Percentiles rank a stretch among this genome's conserved stretches.
Conservation (phyloP, 1,284 basidiomycete species). For the Marasmius tenuissimus region DNA sequence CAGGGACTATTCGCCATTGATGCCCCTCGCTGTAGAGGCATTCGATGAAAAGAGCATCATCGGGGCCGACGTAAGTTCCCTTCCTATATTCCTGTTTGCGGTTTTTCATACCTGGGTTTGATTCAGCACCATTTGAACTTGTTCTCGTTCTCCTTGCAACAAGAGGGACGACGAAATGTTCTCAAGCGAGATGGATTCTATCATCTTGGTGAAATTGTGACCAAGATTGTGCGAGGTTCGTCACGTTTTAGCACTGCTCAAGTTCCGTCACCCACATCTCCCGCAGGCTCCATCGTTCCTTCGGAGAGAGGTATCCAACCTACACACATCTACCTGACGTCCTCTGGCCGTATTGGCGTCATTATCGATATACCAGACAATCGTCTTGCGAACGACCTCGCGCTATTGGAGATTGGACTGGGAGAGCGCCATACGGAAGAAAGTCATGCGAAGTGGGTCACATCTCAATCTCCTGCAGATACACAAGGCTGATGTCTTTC, state of each 20-base stretch:
- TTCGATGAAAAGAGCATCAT: constrained; percentile 60
- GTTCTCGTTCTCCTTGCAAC: constrained; percentile 62
- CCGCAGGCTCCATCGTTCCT: constrained; percentile 42
- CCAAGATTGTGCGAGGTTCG: constrained; percentile 65
- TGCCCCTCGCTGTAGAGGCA: constrained; percentile 63
- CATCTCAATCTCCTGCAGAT: neutral
- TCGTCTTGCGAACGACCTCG: constrained; percentile 61
- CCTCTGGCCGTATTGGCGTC: constrained; percentile 81
- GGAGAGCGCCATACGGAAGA: constrained; percentile 34
- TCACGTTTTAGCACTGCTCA: neutral
- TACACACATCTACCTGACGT: constrained; percentile 76
- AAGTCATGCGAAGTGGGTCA: constrained; percentile 63
- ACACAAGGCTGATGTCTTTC: neutral
- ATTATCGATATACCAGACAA: constrained; percentile 63
- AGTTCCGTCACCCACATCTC: neutral
- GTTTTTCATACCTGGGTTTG: neutral
- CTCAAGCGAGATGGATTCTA: constrained; percentile 67
- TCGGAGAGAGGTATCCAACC: constrained; percentile 44
- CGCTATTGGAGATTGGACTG: constrained; percentile 80
- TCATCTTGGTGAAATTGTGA: constrained; percentile 70
- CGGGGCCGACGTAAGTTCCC: constrained; percentile 70
- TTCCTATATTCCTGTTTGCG: neutral
- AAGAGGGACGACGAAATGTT: constrained; percentile 32
- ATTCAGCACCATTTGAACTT: constrained; percentile 73
- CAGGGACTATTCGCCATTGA: constrained; percentile 77